A percentile compares a stretch with the other conserved stretches of the same genome.
phyloP scores from a whole-genome alignment of 176 grass and related monocot species.

The Phyllostachys edulis region DNA sequence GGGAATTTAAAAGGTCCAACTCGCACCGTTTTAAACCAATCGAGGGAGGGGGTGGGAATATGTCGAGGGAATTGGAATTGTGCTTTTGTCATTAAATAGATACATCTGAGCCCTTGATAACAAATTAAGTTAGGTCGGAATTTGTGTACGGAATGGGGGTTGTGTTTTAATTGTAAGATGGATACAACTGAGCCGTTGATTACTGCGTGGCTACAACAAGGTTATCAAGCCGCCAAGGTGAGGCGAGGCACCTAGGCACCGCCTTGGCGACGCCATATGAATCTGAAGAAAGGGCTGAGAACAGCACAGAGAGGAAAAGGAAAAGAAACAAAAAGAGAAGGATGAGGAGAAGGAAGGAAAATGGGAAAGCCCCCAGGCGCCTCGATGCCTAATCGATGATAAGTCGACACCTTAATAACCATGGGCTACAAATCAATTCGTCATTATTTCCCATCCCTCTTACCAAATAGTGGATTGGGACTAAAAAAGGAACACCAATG shows the following conservation, averaged over 20 bases:
- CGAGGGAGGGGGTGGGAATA: not conserved
- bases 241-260: not conserved
- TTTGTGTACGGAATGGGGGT: not conserved
- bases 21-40: not conserved
- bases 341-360: not conserved
- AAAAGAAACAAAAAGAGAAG: not conserved
- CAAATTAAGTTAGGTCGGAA: not conserved
- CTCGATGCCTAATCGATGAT: not conserved
- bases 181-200: not conserved
- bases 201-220: not conserved
- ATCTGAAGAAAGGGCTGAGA: not conserved
- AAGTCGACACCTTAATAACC: not conserved
- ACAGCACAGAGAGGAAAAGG: not conserved
- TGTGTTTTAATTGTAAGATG: not conserved
- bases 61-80: not conserved
- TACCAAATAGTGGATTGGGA: not conserved
- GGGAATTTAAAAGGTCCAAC: not conserved
- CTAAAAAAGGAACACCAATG: not conserved
- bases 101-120: not conserved
- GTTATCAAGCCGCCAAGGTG: too few species aligned
- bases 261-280: not conserved
- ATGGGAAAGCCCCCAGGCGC: not conserved
- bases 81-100: not conserved
- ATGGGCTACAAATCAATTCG: not conserved
- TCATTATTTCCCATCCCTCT: not conserved